Base-by-base conservation (phyloP, 2,329 filamentous ascomycete genomes). In the Venturiaceae sp. region DNA sequence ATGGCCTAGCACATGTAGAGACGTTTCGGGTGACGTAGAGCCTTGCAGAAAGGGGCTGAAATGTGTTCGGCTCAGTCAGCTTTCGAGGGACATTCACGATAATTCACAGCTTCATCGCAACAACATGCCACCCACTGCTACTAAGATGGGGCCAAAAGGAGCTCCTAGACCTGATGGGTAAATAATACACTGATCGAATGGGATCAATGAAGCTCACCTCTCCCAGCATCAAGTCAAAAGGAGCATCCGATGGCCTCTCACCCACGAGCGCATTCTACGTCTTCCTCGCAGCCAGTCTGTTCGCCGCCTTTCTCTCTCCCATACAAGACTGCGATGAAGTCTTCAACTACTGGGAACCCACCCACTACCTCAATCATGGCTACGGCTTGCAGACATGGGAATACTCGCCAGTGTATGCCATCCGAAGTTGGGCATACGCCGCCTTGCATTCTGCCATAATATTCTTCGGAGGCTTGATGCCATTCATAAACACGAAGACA, bases 311-410 rank as follows among this genome's bases (percentile, higher is more conserved):
- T 33, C 92, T 86, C 70, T 86, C 91, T 1, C 94, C 94, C 0
- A 96, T 99, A 63, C 92, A 96, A 71, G 94, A 99, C 73, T 99
- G 94, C 70, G 94, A 99, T 67, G 94, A 99, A 76, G 92, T 92
- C 11, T 99, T 95, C 81, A 99, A 99, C 72, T 99, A 96, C 77
- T 99, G 92, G 91, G 94, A 99, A 67, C 92, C 94, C 0, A 85
- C 92, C 0, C 94, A 99, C 73, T 99, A 96, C 72, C 81, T 99
- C 30, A 87, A 85, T 60, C 91, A 96, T 76, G 89, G 90, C 66
- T 92, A 95, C 68, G 94, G 92, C 39, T 79, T 96, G 55, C 92
- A 99, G 75, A 99, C 94, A 1, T 99, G 94, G 94, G 94, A 99
- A 73, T 99, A 97, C 74, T 95, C 92, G 0, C 94, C 94, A 5